Base-by-base conservation (phyloP, 1,284 basidiomycete genomes). In the Cryptococcus jaspeensis region DNA sequence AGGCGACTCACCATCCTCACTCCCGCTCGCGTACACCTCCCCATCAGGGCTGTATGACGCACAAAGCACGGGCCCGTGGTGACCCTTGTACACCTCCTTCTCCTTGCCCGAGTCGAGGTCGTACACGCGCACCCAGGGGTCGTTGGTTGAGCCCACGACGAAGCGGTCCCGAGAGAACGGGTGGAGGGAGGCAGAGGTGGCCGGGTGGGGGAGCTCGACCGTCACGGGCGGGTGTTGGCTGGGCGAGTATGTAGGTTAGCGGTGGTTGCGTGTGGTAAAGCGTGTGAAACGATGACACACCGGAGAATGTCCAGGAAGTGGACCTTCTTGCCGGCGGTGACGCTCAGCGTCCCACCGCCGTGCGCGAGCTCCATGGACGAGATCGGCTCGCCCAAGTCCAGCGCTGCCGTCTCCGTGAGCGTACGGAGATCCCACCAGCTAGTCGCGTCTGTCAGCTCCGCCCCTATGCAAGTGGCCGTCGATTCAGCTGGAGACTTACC, bases 351-450 rank as follows among this genome's bases (percentile, higher is more conserved):
- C 60, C 90, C 87, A 15, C 90, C 94, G 56, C 87, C 86, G 42
- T 84, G 80, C 0, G 91, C 92, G 52, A 90, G 81, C 72, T 99
- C 95, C 90, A 99, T 95, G 38, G 90, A 94, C 13, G 89, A 88
- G 69, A 99, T 89, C 7, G 92, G 85, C 48, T 85, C 85, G 1
- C 86, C 82, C 67, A 97, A 89, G 16, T 83, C 81, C 54, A 95
- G 78, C 54, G 83, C 84, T 43, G 85, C 87, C 12, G 86, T 86
- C 60, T 90, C 80, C 53, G 83, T 81, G 49, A 87, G 82, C 25
- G 88, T 88, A 51, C 92, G 84, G 35, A 94, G 80, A 79, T 98
- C 95, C 95, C 95, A 99, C 94, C 94, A 98, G 69, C 92, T 93
- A 56, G 2, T 52, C 39, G 16, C 55, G 16, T 5, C 41, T 23